Evolutionary conservation across 257 asterid species (phyloP), one percentile per base, ranked within the genome.

Genomic region (Fraxinus cuspidata): DNA sequence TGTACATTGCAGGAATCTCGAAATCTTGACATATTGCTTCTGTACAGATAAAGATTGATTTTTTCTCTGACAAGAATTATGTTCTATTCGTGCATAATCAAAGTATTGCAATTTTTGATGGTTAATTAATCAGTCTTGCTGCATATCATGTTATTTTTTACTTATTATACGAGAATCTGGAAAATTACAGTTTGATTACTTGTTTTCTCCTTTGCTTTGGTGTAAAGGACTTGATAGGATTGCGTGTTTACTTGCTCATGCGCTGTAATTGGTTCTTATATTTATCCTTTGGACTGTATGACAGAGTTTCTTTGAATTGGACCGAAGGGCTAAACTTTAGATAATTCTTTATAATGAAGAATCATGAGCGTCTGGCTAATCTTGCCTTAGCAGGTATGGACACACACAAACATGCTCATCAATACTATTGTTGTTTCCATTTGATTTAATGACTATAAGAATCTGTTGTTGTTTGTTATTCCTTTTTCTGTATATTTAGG

Each of bases 301-400:
- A 25, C 69, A 63, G 34, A 0, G 69, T 63, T 27, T 27, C 18
- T 63, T 63, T 63, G 69, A 13, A 27, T n/a, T 11, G 18, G 69
- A 63, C n/a, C 35, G 34, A 23, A 21, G 69, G 3, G 7, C 27
- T 31, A 12, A 63, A 27, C 2, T 23, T 63, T 63, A 2, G 34
- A 63, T 63, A 27, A 63, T 7, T 63, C 34, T 63, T 63, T 63
- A 63, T 29, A 18, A 86, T 86, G 88, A 84, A 80, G 86, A 84
- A 75, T 44, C 27, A 38, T 4, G 90, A 86, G 77, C 85, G 90
- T 68, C 76, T 86, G 1, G 88, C 86, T 9, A 86, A 80, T 84
- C 73, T 84, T 78, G 90, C 85, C 78, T 74, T 86, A 68, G 84
- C 86, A 67, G 90, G 88, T 84, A 47, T 38, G 69, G 69, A 58